A percentile compares a stretch with the other conserved stretches of the same genome.
Conservation (phyloP, 345 rosid species). For the Salix caprea region DNA sequence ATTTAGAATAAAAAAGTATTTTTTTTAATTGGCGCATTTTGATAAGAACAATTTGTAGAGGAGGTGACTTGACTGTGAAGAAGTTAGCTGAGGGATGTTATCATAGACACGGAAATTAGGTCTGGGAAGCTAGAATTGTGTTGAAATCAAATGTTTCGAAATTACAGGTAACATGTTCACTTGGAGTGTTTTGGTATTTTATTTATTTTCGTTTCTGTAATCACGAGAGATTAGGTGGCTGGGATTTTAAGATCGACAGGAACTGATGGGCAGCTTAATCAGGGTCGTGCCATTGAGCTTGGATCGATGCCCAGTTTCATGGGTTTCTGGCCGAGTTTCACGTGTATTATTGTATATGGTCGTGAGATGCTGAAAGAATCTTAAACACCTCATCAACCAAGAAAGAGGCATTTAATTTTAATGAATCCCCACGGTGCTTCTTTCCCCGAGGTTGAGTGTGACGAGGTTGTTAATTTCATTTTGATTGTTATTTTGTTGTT, state of each 20-base stretch:
- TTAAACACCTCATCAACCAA: neutral
- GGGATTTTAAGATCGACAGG: neutral
- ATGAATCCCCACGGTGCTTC: too few relatives aligned
- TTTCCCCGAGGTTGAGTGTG: too few relatives aligned
- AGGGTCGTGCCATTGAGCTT: neutral
- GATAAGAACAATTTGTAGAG: neutral
- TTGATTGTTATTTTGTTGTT: too few relatives aligned
- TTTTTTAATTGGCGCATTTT: neutral
- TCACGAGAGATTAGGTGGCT: neutral
- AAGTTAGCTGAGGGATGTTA: constrained; percentile 1
- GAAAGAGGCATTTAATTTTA: neutral
- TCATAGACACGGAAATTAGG: neutral
- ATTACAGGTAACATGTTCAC: neutral
- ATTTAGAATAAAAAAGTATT: too few relatives aligned
- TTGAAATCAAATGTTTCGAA: neutral
- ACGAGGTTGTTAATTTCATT: too few relatives aligned
- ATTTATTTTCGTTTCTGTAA: neutral
- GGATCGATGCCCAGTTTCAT: neutral
- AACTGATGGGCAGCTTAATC: neutral
- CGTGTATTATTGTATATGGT: neutral
- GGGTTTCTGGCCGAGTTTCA: neutral
- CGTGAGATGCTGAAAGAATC: neutral
- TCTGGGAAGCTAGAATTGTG: neutral
- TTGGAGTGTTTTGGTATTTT: neutral
- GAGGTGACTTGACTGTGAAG: constrained; percentile 1